Evolutionary conservation across 73 alveolate species (phyloP).

Genomic region (Paraurostyla sp.): DNA sequence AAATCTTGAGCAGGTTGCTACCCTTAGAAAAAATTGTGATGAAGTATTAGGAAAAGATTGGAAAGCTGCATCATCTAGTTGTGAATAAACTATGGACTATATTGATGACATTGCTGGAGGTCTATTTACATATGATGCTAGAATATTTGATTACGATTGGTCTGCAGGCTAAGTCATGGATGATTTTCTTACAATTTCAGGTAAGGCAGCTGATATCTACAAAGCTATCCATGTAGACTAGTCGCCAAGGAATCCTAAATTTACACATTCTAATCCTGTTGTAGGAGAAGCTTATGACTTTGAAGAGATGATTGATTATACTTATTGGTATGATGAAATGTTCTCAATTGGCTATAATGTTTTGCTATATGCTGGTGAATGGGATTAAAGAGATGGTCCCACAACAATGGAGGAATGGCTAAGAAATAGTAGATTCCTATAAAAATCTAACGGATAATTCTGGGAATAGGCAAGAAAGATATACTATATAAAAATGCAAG

Average conservation of each 20-base stretch:
- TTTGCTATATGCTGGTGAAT: constrained; percentile 48
- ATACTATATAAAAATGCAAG: not conserved
- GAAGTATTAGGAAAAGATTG: not conserved
- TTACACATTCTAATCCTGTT: not conserved
- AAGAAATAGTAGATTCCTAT: not conserved
- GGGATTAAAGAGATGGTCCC: constrained; percentile 55
- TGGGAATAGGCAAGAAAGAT: not conserved
- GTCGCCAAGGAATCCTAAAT: constrained; percentile 17
- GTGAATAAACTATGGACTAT: not conserved
- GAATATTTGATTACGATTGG: constrained; percentile 3
- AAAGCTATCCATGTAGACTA: not conserved
- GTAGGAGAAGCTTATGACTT: constrained; percentile 16
- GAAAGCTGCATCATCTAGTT: not conserved
- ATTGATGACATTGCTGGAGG: constrained; percentile 11
- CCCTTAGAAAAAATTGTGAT: constrained; percentile 24
- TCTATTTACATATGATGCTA: constrained; percentile 25
- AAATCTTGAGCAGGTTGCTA: constrained; percentile 12
- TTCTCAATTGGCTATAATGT: not conserved
- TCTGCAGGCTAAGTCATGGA: constrained; percentile 9
- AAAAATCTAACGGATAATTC: not conserved
- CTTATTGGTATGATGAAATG: constrained; percentile 3
- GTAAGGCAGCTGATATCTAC: not conserved
- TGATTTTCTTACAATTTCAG: not conserved
- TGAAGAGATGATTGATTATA: constrained; percentile 3
- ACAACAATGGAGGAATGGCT: constrained; percentile 21